A percentile compares a stretch with the other conserved stretches of the same genome.
Evolutionary conservation across 2,329 filamentous ascomycete species (phyloP).

Genomic region (Arthrobotrys iridis): DNA sequence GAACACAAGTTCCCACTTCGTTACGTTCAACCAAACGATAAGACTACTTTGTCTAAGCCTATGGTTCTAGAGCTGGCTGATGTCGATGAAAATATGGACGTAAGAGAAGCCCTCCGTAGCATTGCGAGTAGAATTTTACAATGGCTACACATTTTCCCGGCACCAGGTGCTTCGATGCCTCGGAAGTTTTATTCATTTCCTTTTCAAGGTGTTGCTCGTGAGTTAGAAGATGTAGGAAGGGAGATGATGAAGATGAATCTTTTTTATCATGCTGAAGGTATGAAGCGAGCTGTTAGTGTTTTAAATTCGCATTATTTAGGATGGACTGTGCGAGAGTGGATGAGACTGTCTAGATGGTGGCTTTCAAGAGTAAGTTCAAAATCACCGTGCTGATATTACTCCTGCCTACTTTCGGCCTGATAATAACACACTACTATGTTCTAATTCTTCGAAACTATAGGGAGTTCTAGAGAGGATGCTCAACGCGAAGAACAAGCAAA

Average conservation of each 20-base stretch:
- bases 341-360: slow-evolving; percentile 34
- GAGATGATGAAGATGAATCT: slow-evolving; percentile 29
- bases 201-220: slow-evolving; percentile 2
- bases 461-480: neutral
- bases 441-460: neutral
- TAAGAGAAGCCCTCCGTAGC: slow-evolving; percentile 1
- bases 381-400: neutral
- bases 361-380: slow-evolving; percentile 23
- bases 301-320: slow-evolving; percentile 15
- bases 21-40: slow-evolving; percentile 11
- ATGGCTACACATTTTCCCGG: slow-evolving; percentile 16
- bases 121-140: slow-evolving; percentile 1
- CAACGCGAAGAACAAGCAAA: neutral
- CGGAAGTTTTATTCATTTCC: slow-evolving; percentile 1
- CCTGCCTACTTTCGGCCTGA: neutral
- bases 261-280: neutral
- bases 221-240: slow-evolving; percentile 11
- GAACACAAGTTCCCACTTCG: slow-evolving; percentile 23
- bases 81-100: slow-evolving; percentile 2
- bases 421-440: neutral
- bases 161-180: neutral
- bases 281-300: neutral
- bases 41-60: neutral
- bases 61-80: slow-evolving; percentile 14
- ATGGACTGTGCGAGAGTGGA: slow-evolving; percentile 32